These are phyloP conservation scores for Suillus occidentalis DNA, from an alignment of 768 basidiomycete genomes.

Conservation along the genomic window DNA sequence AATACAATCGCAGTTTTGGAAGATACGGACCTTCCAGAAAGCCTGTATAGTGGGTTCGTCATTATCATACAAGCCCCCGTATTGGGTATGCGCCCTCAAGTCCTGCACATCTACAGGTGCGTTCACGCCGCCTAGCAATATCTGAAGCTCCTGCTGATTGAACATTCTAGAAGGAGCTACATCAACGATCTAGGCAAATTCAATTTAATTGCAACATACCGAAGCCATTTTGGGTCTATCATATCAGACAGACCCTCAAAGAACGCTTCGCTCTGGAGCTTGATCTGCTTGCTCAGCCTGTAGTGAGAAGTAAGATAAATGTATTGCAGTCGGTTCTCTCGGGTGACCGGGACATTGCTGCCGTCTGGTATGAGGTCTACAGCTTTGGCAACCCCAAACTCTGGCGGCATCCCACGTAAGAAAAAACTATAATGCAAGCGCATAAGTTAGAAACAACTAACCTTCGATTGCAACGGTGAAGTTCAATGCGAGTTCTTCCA, in stretches of 20 bases:
- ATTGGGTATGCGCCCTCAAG: constrained; percentile 70
- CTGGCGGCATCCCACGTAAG: constrained; percentile 37
- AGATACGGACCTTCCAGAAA: constrained; percentile 75
- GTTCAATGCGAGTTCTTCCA: constrained; percentile 86
- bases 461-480: constrained; percentile 89
- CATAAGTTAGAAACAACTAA: constrained; percentile 31
- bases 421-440: not conserved
- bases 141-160: constrained; percentile 93
- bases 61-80: constrained; percentile 78
- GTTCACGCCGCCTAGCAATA: constrained; percentile 87
- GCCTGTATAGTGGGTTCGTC: constrained; percentile 66
- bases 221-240: constrained; percentile 87
- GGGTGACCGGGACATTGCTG: constrained; percentile 79
- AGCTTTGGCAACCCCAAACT: constrained; percentile 77
- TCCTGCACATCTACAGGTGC: constrained; percentile 84
- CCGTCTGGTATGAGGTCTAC: constrained; percentile 83
- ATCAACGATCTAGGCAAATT: constrained; percentile 11
- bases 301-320: constrained; percentile 90
- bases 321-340: constrained; percentile 86
- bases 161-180: constrained; percentile 68
- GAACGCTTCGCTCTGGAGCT: constrained; percentile 78
- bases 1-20: constrained; percentile 5
- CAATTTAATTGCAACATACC: constrained; percentile 37
- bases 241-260: constrained; percentile 92
- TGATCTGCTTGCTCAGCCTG: constrained; percentile 86